Base-by-base conservation (phyloP, 345 rosid genomes). In the Salix viminalis region DNA sequence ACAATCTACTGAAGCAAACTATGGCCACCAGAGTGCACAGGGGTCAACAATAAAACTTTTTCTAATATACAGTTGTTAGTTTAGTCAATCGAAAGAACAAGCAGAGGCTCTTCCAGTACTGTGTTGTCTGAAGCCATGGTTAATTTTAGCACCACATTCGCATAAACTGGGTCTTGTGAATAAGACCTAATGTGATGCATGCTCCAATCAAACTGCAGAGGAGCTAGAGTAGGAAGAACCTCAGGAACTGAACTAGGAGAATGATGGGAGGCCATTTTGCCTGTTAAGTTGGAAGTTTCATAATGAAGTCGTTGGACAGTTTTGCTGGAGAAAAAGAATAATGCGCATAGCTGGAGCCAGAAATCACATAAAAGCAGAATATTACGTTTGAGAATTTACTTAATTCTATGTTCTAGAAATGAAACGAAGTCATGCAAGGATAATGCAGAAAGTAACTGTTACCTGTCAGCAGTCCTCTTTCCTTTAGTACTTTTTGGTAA, bases 271-370 rank as follows among this genome's bases (percentile, higher is more conserved):
- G 79, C 64, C 60, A 50, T 77, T 23, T 26, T 76, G 37, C 2
- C 42, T 23, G 65, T 80, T 74, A 95, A 61, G 76, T 90, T 78
- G 72, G 88, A 77, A 83, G 80, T 82, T 75, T 86, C 83, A 76
- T 68, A 75, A 37, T 76, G 85, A 67, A 71, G 78, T 79, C 79
- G 78, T 82, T 83, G 79, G 69, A 83, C 78, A 67, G 54, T 79
- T 88, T 89, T 87, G 79, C 90, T 83, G 93, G 85, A 79, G 86
- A 87, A 81, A 87, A 87, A 80, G 87, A 86, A 83, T 81, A 79
- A 81, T 72, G 83, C 80, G 73, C 81, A 79, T 84, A 80, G 87
- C 88, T 86, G 82, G 79, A 81, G 65, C 76, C 71, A 42, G 77
- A 71, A 78, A 76, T 79, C 77, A 80, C 44, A 82, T 79, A 79